A percentile compares a stretch with the other conserved stretches of the same genome.
phyloP scores from a whole-genome alignment of 208 protist species.

The Acanthamoeba lenticulata region DNA sequence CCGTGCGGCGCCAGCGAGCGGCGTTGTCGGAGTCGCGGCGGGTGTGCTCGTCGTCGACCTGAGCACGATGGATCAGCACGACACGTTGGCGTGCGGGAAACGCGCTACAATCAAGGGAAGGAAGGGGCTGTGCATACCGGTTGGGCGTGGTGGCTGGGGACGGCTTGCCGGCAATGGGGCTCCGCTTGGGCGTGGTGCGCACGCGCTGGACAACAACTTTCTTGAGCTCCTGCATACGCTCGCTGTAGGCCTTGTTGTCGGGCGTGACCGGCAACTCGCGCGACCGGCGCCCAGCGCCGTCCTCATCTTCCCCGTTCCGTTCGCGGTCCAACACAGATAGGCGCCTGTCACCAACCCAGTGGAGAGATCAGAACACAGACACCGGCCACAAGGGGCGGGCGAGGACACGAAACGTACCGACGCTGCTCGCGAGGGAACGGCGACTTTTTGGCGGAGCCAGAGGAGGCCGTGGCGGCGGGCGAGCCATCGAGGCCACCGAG shows the following conservation, averaged over 20 bases:
- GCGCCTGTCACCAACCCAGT: not conserved
- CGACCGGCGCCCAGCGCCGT: not conserved
- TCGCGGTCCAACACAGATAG: not conserved
- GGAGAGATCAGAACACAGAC: not conserved
- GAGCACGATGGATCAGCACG: too few species aligned
- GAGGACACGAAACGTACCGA: not conserved
- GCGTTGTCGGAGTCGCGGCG: not conserved
- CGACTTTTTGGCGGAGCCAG: not conserved
- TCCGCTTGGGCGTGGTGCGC: not conserved
- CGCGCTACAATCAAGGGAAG: not conserved
- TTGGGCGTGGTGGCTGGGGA: not conserved
- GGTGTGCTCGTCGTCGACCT: not conserved
- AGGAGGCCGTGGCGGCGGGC: not conserved
- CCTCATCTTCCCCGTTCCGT: not conserved
- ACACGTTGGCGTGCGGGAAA: too few species aligned
- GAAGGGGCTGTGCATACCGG: not conserved
- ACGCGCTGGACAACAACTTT: slow-evolving; percentile 9
- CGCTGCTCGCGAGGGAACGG: not conserved
- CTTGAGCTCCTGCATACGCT: slow-evolving; percentile 39
- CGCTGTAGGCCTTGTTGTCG: not conserved
- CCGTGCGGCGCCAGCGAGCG: not conserved
- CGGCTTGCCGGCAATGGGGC: not conserved
- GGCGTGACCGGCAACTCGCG: not conserved
- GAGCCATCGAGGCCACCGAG: not conserved
- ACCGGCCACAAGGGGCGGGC: not conserved